These are phyloP conservation scores for Xylaria sp. DNA, from an alignment of 2,329 filamentous ascomycete species.

Conservation along the genomic window DNA sequence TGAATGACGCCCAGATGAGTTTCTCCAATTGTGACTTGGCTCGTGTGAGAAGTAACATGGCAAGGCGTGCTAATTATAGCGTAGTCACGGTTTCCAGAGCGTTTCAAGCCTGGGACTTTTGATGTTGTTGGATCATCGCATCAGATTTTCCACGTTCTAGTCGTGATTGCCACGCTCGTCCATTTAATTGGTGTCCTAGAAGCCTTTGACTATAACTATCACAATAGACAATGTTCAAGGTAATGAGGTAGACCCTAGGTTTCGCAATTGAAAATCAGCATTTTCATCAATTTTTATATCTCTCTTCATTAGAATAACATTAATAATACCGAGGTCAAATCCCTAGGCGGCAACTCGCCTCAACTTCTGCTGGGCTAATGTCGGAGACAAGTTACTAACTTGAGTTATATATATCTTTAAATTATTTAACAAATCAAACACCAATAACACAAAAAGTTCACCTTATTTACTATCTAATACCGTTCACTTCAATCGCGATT, in stretches of 20 bases:
- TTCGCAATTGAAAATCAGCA: not conserved
- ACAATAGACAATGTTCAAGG: slow-evolving; percentile 40
- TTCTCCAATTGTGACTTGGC: not conserved
- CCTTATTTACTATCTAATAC: too few species aligned
- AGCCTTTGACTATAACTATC: slow-evolving; percentile 46
- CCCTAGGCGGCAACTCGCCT: not conserved
- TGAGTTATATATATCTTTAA: too few species aligned
- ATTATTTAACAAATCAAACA: too few species aligned
- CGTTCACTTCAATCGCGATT: too few species aligned
- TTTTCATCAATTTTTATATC: not conserved
- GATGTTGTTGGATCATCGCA: slow-evolving; percentile 59
- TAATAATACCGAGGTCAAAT: not conserved
- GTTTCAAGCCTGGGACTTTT: slow-evolving; percentile 54
- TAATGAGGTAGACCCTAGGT: not conserved
- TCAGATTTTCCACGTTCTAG: slow-evolving; percentile 58
- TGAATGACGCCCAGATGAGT: slow-evolving; percentile 11
- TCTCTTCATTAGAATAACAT: not conserved
- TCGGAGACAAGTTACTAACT: not conserved
- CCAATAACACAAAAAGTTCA: too few species aligned
- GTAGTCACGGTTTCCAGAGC: slow-evolving; percentile 56
- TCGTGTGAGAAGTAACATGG: not conserved
- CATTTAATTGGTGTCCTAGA: slow-evolving; percentile 52
- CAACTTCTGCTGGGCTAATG: not conserved
- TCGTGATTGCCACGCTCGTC: slow-evolving; percentile 54
- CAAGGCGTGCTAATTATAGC: slow-evolving; percentile 28